phyloP scores from a whole-genome alignment of 495 filamentous ascomycete genomes.

The Platismatia glauca region DNA sequence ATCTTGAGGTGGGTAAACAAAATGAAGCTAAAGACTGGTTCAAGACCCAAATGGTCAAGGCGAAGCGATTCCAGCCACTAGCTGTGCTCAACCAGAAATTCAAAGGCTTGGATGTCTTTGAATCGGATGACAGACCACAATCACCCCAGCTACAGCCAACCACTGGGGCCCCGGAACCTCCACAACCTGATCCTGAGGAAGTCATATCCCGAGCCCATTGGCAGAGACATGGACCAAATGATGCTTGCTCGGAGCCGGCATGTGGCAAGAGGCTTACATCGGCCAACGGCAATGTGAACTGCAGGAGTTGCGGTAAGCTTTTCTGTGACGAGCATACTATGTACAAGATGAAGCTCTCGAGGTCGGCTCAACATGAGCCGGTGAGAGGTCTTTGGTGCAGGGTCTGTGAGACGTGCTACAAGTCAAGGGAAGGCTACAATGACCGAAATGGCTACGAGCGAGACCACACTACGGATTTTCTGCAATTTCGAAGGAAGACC shows the following conservation, averaged over 20 bases:
- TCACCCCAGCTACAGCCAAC: constrained; percentile 18
- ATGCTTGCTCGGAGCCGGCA: constrained; percentile 75
- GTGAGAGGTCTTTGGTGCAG: constrained; percentile 87
- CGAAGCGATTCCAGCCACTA: constrained; percentile 89
- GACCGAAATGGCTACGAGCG: constrained; percentile 63
- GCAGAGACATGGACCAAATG: constrained; percentile 65
- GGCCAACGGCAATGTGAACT: constrained; percentile 79
- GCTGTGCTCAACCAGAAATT: constrained; percentile 90
- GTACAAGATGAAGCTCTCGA: constrained; percentile 98
- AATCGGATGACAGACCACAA: constrained; percentile 62
- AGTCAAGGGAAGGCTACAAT: constrained; percentile 90
- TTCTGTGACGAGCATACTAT: constrained; percentile 98
- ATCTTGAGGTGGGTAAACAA: constrained; percentile 86
- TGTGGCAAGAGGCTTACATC: constrained; percentile 73
- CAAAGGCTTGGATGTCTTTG: constrained; percentile 94
- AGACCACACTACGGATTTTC: constrained; percentile 64
- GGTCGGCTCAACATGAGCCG: constrained; percentile 84
- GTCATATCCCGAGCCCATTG: constrained; percentile 81
- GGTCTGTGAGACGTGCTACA: constrained; percentile 97
- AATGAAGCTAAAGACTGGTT: constrained; percentile 99
- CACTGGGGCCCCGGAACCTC: constrained; percentile 28
- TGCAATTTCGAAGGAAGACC: constrained; percentile 55
- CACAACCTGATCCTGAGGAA: constrained; percentile 73
- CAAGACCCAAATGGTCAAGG: constrained; percentile 89
- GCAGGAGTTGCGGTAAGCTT: constrained; percentile 79